These are phyloP conservation scores for Trichoderma gamsii DNA, from an alignment of 495 filamentous ascomycete species.

Conservation along the genomic window DNA sequence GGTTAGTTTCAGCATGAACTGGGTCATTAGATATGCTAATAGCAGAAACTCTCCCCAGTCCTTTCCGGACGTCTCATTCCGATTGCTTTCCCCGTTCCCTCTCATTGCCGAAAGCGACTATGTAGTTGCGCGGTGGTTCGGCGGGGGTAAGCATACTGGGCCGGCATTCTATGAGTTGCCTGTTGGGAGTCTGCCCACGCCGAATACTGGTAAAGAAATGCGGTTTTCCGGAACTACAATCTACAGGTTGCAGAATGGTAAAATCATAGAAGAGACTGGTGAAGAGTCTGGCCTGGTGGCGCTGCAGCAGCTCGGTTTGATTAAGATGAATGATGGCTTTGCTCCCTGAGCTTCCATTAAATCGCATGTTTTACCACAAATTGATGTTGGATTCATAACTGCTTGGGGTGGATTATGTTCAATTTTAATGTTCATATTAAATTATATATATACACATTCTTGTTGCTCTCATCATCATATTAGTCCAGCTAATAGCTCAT, in stretches of 20 bases:
- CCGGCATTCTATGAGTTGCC: background rate
- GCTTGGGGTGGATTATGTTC: too few species aligned
- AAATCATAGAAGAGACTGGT: slow-evolving; percentile 4
- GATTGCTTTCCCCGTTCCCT: background rate
- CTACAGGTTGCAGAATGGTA: background rate
- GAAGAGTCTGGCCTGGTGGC: slow-evolving; percentile 2
- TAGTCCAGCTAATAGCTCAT: slow-evolving; percentile 4
- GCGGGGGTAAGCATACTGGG: background rate
- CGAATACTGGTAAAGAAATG: background rate
- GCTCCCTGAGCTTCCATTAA: background rate
- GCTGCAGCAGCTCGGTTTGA: background rate
- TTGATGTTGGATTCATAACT: too few species aligned
- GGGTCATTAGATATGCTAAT: background rate
- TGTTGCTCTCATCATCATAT: background rate
- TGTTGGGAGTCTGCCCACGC: background rate
- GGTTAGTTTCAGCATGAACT: background rate
- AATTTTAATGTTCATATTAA: background rate
- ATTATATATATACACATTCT: background rate
- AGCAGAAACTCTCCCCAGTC: background rate
- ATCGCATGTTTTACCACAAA: too few species aligned
- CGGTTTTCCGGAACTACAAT: slow-evolving; percentile 5
- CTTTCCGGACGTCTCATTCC: background rate
- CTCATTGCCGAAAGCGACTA: background rate
- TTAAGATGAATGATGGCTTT: slow-evolving; percentile 5
- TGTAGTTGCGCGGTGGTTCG: slow-evolving; percentile 6